Evolutionary conservation across 371 early-diverging fungal species (phyloP).

Genomic region (Cokeromyces recurvatus): DNA sequence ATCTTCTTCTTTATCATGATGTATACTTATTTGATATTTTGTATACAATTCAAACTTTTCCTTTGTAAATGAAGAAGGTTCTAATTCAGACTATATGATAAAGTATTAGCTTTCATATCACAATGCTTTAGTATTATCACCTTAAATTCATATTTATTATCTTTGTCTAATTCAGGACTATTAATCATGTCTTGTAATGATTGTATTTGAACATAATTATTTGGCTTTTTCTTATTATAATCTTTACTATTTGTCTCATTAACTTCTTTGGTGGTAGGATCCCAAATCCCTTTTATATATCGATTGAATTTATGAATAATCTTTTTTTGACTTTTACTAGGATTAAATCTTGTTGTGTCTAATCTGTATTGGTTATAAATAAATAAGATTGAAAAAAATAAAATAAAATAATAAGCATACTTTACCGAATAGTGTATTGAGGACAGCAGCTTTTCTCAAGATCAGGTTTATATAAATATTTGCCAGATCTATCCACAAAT

Average conservation of each 20-base stretch:
- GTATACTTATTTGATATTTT: constrained; percentile 78
- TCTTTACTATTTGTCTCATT: too few relatives aligned
- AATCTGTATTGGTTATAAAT: constrained; percentile 27
- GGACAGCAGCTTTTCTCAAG: constrained; percentile 62
- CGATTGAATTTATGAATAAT: constrained; percentile 57
- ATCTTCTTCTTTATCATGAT: constrained; percentile 64
- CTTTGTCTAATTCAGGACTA: constrained; percentile 8
- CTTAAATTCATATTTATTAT: constrained; percentile 7
- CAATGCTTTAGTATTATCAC: too few relatives aligned
- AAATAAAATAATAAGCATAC: background rate
- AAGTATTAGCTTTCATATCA: background rate
- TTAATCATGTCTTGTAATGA: constrained; percentile 10
- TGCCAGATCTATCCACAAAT: constrained; percentile 46
- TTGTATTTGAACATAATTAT: constrained; percentile 11
- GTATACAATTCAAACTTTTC: constrained; percentile 74
- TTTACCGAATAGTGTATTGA: constrained; percentile 63
- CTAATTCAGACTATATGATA: constrained; percentile 54
- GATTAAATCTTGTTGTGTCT: constrained; percentile 41
- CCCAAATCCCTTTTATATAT: constrained; percentile 44
- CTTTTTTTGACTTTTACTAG: constrained; percentile 68
- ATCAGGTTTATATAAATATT: constrained; percentile 61
- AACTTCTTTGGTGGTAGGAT: constrained; percentile 22
- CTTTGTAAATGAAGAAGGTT: constrained; percentile 61
- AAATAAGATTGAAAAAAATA: background rate
- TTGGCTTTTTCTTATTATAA: constrained; percentile 15